phyloP scores from a whole-genome alignment of 441 rosid genomes.

The Gossypium gossypioides region DNA sequence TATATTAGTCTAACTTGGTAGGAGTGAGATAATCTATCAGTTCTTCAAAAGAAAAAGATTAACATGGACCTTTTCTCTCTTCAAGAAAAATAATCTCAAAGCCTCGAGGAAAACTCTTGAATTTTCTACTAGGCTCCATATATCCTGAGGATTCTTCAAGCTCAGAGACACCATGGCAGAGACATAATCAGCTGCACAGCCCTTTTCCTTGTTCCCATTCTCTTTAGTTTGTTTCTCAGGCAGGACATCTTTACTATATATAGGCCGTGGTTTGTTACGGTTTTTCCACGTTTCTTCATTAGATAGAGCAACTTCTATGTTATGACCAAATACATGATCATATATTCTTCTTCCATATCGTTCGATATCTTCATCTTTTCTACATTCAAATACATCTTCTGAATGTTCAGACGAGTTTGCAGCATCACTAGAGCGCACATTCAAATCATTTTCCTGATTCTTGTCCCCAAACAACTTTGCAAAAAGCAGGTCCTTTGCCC shows the following conservation, averaged over 20 bases:
- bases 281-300: constrained; percentile 96
- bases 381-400: constrained; percentile 59
- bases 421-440: constrained; percentile 68
- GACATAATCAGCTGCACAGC: constrained; percentile 28
- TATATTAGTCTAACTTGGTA: constrained; percentile 1
- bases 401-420: constrained; percentile 51
- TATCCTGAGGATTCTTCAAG: constrained; percentile 89
- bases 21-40: constrained; percentile 10
- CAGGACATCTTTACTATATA: constrained; percentile 55
- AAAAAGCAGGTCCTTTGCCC: constrained; percentile 64
- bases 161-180: constrained; percentile 83
- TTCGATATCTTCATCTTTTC: constrained; percentile 61
- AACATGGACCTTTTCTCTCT: constrained; percentile 57
- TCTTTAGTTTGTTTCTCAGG: constrained; percentile 38
- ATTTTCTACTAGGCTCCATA: constrained; percentile 77
- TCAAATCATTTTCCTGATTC: constrained; percentile 87
- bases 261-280: constrained; percentile 64
- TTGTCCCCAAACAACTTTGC: constrained; percentile 94
- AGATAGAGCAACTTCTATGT: constrained; percentile 78
- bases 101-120: constrained; percentile 76
- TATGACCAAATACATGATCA: constrained; percentile 94
- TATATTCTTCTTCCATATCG: constrained; percentile 82
- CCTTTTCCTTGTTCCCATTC: constrained; percentile 54
- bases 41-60: constrained; percentile 1
- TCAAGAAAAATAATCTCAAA: constrained; percentile 14